phyloP scores from a whole-genome alignment of 2,329 filamentous ascomycete genomes.

The Tetracladium maxilliforme region DNA sequence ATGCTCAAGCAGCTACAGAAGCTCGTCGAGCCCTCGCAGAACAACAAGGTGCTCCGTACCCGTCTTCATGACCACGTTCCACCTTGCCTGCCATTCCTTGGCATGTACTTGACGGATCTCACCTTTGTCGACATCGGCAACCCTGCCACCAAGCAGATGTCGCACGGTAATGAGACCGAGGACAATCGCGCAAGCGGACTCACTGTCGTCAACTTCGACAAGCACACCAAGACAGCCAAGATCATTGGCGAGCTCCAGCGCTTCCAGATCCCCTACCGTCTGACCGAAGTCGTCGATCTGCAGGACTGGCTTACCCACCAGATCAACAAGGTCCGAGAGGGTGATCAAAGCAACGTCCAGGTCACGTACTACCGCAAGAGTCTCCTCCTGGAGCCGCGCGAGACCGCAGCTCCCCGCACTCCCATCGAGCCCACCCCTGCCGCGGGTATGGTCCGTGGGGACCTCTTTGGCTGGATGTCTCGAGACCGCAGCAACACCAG shows the following conservation, averaged over 20 bases:
- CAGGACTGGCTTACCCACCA: conserved; percentile 87
- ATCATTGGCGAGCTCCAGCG: conserved; percentile 92
- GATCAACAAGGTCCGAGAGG: conserved; percentile 62
- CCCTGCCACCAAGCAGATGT: conserved; percentile 65
- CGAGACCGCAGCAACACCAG: too few relatives aligned
- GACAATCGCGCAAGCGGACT: conserved; percentile 48
- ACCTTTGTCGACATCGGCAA: conserved; percentile 96
- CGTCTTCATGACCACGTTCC: conserved; percentile 76
- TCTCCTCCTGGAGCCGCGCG: conserved; percentile 47
- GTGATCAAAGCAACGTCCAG: conserved; percentile 45
- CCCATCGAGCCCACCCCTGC: too few relatives aligned
- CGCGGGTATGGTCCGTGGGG: too few relatives aligned
- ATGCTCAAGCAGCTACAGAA: conserved; percentile 64
- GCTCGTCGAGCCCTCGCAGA: conserved; percentile 82
- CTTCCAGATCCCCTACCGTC: conserved; percentile 85
- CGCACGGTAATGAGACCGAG: conserved; percentile 35
- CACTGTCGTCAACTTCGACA: conserved; percentile 93
- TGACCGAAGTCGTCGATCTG: conserved; percentile 72
- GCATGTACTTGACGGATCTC: conserved; percentile 90
- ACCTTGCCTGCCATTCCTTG: conserved; percentile 87
- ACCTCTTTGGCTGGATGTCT: too few relatives aligned
- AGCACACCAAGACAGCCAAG: conserved; percentile 85
- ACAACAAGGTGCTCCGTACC: conserved; percentile 75
- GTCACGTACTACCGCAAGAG: conserved; percentile 55
- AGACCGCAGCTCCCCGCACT: too few relatives aligned